Evolutionary conservation across 176 grass and related monocot species (phyloP).

Genomic region (Tuctoria greenei): DNA sequence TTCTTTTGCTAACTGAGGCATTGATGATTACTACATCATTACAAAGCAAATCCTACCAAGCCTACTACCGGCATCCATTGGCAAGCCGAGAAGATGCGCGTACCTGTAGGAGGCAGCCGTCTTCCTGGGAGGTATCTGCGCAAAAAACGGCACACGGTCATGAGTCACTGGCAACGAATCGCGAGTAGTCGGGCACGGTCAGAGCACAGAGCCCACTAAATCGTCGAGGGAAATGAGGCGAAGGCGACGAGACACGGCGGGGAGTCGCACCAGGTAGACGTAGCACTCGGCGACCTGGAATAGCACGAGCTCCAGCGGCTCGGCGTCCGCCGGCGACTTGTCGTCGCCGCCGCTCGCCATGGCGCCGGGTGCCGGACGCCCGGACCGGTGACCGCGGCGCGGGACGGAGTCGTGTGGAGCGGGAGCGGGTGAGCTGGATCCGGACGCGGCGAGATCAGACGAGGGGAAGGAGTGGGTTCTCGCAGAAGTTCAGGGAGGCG

Average conservation of each 20-base stretch:
- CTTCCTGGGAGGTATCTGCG: slow-evolving; percentile 96
- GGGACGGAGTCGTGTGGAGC: neutral
- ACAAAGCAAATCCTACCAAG: slow-evolving; percentile 18
- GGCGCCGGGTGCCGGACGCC: slow-evolving; percentile 22
- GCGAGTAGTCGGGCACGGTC: neutral
- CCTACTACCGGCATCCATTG: neutral
- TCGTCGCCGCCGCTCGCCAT: slow-evolving; percentile 41
- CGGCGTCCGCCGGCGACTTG: slow-evolving; percentile 22
- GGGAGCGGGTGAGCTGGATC: slow-evolving; percentile 16
- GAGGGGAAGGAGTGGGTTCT: neutral
- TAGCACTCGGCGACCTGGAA: slow-evolving; percentile 93
- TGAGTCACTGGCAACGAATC: neutral
- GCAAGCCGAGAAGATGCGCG: neutral
- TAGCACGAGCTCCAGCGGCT: slow-evolving; percentile 81
- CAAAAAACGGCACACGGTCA: neutral
- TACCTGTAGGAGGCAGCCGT: slow-evolving; percentile 92
- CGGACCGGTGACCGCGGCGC: neutral
- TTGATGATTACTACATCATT: neutral
- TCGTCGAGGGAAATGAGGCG: neutral
- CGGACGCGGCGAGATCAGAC: neutral
- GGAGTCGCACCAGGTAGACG: slow-evolving; percentile 78
- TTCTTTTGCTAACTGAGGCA: neutral
- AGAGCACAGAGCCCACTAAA: neutral
- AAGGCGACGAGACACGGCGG: neutral
- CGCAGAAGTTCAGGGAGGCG: neutral